Evolutionary conservation across 2,329 filamentous ascomycete species (phyloP), one percentile per base, ranked within the genome.

Genomic region (Parastagonospora avenae): DNA sequence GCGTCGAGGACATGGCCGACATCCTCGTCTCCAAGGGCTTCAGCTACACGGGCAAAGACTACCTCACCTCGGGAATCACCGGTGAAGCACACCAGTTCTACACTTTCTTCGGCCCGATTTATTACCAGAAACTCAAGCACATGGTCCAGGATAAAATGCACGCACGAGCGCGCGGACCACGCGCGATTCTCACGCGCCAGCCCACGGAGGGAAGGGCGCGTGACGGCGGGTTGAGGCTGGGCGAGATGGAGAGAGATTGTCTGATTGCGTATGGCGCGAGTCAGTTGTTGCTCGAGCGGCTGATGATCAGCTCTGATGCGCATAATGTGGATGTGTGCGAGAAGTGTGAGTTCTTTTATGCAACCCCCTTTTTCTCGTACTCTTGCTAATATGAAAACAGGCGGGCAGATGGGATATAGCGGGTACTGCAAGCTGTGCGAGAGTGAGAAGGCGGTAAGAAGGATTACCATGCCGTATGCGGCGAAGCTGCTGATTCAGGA

Each of bases 121-220:
- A 96, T 80, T 99, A 99, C 80, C 94, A 99, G 80, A 96, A 96
- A 62, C 85, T 99, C 60, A 99, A 99, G 83, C 94, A 99, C 82
- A 99, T 99, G 94, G 94, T 99, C 4, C 92, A 97, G 74, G 94
- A 99, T 74, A 99, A 99, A 79, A 97, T 99, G 94, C 94, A 99
- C 77, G 93, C 91, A 29, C 91, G 94, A 55, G 87, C 93, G 2
- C 88, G 91, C 11, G 95, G 95, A 0, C 95, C 94, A 0, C 84
- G 90, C 10, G 93, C 93, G 24, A 94, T 96, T 59, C 82, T 99
- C 24, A 99, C 94, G 1, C 87, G 94, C 8, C 94, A 99, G 73
- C 94, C 94, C 0, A 99, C 93, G 0, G 94, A 99, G 78, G 94
- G 94, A 80, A 86, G 94, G 64, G 96, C 92, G 8, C 82, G 93